Evolutionary conservation across 345 rosid species (phyloP), one percentile per base, ranked within the genome.

Genomic region (Angophora floribunda): DNA sequence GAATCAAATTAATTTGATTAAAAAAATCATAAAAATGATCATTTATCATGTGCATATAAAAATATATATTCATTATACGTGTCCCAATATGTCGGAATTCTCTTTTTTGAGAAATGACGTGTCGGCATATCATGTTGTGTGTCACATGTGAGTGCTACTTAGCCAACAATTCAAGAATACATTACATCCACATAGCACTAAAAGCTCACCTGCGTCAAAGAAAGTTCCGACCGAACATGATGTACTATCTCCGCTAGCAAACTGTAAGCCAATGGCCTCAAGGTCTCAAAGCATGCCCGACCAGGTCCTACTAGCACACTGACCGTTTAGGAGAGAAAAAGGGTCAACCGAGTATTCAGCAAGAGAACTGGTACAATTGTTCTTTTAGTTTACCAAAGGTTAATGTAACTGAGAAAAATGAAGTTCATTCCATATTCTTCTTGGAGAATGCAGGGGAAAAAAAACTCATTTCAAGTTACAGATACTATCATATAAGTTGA

Each of bases 301-400:
- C 99, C 99, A 79, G 99, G 94, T 89, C 99, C 99, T 91, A 97
- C 99, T 59, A 97, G 94, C 93, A 98, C 99, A 92, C 99, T 98
- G 92, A 88, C 61, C 86, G 11, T 49, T 89, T 51, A 86, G 47
- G 7, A 85, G 61, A 52, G 47, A 36, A 85, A 85, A 57, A 13
- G 36, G 13, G 24, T 85, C 41, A 85, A 85, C 19, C 28, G 28
- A 51, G 61, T 32, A 85, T 51, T 17, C 87, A 85, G 87, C 61
- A 52, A 85, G 55, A 85, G 49, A 44, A 75, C 82, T 9, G 14
- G 49, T 75, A 44, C 22, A 44, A 75, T 19, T 75, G 49, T 41
- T 75, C 49, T 75, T 70, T 75, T 3, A 75, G 82, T 75, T 75
- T 41, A 17, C 26, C 47, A 75, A 41, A 10, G 26, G 82, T 36